These are phyloP conservation scores for Leucogyrophana mollusca DNA, from an alignment of 768 basidiomycete genomes.

Conservation along the genomic window DNA sequence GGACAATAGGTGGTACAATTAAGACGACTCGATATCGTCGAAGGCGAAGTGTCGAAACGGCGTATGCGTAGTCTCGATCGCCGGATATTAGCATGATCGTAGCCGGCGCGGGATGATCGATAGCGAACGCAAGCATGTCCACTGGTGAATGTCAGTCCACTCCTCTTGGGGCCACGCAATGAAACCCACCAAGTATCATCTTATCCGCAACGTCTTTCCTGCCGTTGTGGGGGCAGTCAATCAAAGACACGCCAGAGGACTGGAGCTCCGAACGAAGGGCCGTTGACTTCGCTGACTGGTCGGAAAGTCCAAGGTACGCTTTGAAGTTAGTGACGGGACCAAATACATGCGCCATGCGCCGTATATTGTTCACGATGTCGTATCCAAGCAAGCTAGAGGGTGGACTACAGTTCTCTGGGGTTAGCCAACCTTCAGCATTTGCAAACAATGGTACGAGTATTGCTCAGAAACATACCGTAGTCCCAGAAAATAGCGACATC, in stretches of 20 bases:
- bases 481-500: conserved; percentile 45
- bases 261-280: conserved; percentile 41
- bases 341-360: conserved; percentile 42
- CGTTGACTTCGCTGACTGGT: conserved; percentile 32
- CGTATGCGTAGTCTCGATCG: conserved; percentile 67
- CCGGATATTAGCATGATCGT: conserved; percentile 65
- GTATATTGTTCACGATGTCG: conserved; percentile 42
- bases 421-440: too few relatives aligned
- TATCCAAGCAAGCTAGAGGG: conserved; percentile 39
- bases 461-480: conserved; percentile 24
- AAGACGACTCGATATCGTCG: conserved; percentile 53
- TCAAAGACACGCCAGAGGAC: conserved; percentile 42
- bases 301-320: conserved; percentile 50
- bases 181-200: conserved; percentile 41
- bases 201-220: conserved; percentile 42
- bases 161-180: neutral
- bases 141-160: conserved; percentile 38
- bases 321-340: conserved; percentile 51
- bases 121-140: conserved; percentile 67
- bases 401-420: conserved; percentile 29
- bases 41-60: conserved; percentile 54
- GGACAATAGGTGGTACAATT: conserved; percentile 40
- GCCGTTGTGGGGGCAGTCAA: conserved; percentile 33
- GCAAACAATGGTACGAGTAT: too few relatives aligned
- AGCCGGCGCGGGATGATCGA: conserved; percentile 52